Percentiles rank a stretch among this genome's conserved stretches.
Evolutionary conservation across 768 basidiomycete species (phyloP).

Genomic region (Russula griseocarnosa): DNA sequence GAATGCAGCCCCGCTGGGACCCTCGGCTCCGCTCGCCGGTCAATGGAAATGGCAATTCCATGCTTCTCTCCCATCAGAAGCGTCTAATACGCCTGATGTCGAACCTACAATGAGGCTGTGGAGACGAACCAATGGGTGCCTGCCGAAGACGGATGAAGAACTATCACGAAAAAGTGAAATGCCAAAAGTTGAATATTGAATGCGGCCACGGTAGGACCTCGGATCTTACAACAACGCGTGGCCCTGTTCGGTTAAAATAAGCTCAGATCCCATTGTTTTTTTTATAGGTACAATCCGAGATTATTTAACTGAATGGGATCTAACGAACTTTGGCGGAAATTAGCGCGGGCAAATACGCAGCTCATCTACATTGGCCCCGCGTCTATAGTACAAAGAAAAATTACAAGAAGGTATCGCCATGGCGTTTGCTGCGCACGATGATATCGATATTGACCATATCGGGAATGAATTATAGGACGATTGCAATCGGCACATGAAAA

Average conservation of each 20-base stretch:
- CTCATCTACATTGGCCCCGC: no score
- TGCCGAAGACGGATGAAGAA: slow-evolving; percentile 1
- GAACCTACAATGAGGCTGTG: not conserved
- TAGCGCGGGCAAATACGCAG: no score
- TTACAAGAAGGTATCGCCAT: no score
- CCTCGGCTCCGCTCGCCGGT: not conserved
- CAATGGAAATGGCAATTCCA: not conserved
- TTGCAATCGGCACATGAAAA: not conserved
- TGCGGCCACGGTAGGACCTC: no score
- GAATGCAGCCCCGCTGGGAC: not conserved
- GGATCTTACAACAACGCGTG: no score
- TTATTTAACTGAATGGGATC: no score
- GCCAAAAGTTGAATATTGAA: not conserved
- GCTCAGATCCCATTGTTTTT: no score
- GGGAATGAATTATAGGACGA: not conserved
- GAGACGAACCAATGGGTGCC: no score
- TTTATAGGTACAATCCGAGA: no score
- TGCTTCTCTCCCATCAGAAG: slow-evolving; percentile 12
- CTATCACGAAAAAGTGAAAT: not conserved
- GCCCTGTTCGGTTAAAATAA: no score
- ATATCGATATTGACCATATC: not conserved
- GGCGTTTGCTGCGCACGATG: not conserved
- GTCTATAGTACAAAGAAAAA: no score
- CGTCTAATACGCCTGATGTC: not conserved
- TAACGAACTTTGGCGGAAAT: no score